Base-by-base conservation (phyloP, 257 asterid species). In the Petunia secreta region DNA sequence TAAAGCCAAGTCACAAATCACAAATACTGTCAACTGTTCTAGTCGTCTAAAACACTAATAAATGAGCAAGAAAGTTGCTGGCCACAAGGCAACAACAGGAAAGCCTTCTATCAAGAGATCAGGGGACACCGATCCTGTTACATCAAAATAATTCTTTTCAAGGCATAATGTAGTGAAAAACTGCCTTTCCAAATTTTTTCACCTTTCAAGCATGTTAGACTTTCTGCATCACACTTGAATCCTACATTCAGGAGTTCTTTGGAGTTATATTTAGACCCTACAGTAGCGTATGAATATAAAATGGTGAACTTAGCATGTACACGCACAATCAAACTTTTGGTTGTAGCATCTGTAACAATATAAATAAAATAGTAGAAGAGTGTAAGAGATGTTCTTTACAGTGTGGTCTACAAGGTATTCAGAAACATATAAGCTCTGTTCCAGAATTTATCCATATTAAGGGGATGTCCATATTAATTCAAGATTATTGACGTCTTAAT, bases 211-310 rank as follows among this genome's bases (percentile, higher is more conserved):
- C 67, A 62, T 62, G 66, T 62, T 62, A 34, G 41, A 62, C 41
- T 62, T 62, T 36, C 67, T 62, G 40, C 15, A 10, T 62, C 67
- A 8, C 3, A 14, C 67, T 62, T 25, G 67, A 62, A 34, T 41
- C 67, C 67, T 34, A 62, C 8, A 62, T 62, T 62, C 67, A 62
- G 66, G 66, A 62, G 67, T 34, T 34, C 67, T 62, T 62, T 1
- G 67, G 34, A 62, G 1, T 13, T 3, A 62, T 62, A 62, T 8
- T 34, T 62, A 58, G 37, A 8, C 25, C 60, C 4, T 3, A 55
- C 16, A 55, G 16, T 25, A 55, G 60, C 60, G 14, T 55, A 55
- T 25, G 25, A 25, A 25, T 1, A 55, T 55, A 55, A 55, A 55
- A 55, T 14, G 60, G 60, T 55, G 60, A 55, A 55, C 60, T 55